Conservation (phyloP, 2,329 filamentous ascomycete genomes). For the Plenodomus lindquistii region DNA sequence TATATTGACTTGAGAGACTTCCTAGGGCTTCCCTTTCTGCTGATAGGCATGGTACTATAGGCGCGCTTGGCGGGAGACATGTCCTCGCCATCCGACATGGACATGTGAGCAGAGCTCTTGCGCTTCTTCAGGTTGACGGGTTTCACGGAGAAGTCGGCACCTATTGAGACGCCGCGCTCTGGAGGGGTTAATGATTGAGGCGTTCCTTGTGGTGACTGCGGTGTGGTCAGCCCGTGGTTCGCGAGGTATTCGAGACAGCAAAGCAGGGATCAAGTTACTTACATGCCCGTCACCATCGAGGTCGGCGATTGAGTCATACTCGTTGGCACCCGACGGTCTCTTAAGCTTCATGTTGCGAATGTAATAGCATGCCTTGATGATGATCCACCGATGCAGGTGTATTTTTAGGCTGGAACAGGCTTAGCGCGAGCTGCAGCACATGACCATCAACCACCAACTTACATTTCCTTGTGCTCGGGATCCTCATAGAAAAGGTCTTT, state of each 20-base stretch:
- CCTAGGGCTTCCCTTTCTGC: constrained; percentile 31
- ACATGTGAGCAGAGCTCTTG: constrained; percentile 37
- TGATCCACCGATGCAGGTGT: constrained; percentile 45
- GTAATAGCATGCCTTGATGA: constrained; percentile 46
- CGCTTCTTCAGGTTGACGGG: constrained; percentile 34
- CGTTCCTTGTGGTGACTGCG: constrained; percentile 37
- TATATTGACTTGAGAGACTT: constrained; percentile 33
- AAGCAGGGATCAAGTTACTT: constrained; percentile 8
- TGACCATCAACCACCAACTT: constrained; percentile 13
- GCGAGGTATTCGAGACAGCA: not conserved
- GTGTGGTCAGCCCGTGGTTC: constrained; percentile 20
- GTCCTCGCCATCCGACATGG: constrained; percentile 32
- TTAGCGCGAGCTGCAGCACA: constrained; percentile 13
- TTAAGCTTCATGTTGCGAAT: constrained; percentile 45
- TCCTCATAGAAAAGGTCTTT: constrained; percentile 40
- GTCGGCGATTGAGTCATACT: constrained; percentile 37
- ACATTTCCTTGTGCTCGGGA: constrained; percentile 39
- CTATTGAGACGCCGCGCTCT: constrained; percentile 20
- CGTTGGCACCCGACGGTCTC: constrained; percentile 33
- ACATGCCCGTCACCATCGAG: constrained; percentile 31
- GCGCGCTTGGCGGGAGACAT: constrained; percentile 32
- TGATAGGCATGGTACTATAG: constrained; percentile 33
- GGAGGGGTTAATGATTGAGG: constrained; percentile 33
- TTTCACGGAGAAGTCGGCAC: constrained; percentile 28
- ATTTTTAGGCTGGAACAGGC: constrained; percentile 33